These are phyloP conservation scores for Escallonia rubra DNA, from an alignment of 129 eudicot genomes.

Conservation along the genomic window DNA sequence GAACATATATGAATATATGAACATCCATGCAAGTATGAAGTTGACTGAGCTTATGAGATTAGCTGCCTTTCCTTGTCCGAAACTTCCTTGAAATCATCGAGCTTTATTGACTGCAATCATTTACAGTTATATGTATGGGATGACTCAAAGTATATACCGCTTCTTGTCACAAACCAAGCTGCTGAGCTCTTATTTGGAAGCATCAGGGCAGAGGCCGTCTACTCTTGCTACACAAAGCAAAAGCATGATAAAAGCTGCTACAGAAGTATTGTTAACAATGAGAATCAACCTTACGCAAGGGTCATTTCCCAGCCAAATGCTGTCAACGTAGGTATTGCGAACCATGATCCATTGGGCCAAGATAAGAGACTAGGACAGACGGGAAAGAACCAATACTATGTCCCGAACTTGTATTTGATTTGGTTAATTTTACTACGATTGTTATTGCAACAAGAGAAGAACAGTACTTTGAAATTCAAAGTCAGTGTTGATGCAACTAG, in stretches of 20 bases:
- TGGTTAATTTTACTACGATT: conserved; percentile 60
- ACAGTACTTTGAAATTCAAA: conserved; percentile 63
- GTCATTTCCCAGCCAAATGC: background rate
- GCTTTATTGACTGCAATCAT: background rate
- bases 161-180: conserved; percentile 64
- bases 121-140: conserved; percentile 88
- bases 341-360: background rate
- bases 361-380: background rate
- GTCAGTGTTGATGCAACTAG: conserved; percentile 42
- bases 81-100: background rate
- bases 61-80: too few species aligned
- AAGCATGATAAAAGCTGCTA: conserved; percentile 8
- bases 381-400: conserved; percentile 6
- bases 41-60: too few species aligned
- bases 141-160: conserved; percentile 50
- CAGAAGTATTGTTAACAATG: background rate
- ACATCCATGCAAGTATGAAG: too few species aligned
- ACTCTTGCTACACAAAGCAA: conserved; percentile 44
- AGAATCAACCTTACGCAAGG: background rate
- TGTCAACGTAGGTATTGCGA: background rate
- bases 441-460: conserved; percentile 53
- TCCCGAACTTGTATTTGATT: conserved; percentile 40
- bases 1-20: too few species aligned
- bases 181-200: conserved; percentile 71
- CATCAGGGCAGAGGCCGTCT: conserved; percentile 61